Evolutionary conservation across 2,329 filamentous ascomycete genomes (phyloP), one percentile per base, ranked within the genome.

Genomic region (Escovopsis sp.): DNA sequence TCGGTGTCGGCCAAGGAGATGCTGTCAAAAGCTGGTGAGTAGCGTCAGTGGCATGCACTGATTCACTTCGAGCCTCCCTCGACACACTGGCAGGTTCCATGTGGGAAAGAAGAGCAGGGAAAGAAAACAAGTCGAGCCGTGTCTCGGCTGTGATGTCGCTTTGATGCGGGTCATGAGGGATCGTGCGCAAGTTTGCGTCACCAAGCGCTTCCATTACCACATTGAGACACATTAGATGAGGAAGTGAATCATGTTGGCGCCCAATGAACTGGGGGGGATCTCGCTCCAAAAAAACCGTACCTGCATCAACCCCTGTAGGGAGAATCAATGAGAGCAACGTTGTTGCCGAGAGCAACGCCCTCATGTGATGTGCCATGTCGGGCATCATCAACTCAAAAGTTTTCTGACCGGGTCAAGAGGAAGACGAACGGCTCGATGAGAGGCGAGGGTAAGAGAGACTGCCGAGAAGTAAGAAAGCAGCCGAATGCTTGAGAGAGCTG

Each of bases 321-420:
- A 32, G 28, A 33, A 36, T 35, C 45, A 40, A 36, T 36, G 8
- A 3, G 11, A 32, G 28, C 28, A 37, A 43, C 28, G 47, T 36
- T 23, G 44, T 41, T 30, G 43, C 48, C 36, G 47, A 43, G 39
- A 50, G 48, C 42, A 50, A 39, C 37, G 46, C 26, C 34, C 47
- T 42, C 41, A 50, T 30, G 39, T 45, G 45, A 33, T 43, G 39
- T 10, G 32, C 41, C 42, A 49, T 45, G 33, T 40, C 12, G 28
- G 28, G 8, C 8, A 9, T 32, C 28, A 32, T 32, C 28, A 32
- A 32, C 28, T 32, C 8, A 3, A 7, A 32, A 9, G 2, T 32
- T 32, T 9, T 11, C 28, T 9, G 28, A 32, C 28, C 28, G 28
- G 28, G 7, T 32, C 11, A 7, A 32, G 28, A 32, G 11, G 8